Conservation (phyloP, 441 rosid species). For the Omphalea diandra region DNA sequence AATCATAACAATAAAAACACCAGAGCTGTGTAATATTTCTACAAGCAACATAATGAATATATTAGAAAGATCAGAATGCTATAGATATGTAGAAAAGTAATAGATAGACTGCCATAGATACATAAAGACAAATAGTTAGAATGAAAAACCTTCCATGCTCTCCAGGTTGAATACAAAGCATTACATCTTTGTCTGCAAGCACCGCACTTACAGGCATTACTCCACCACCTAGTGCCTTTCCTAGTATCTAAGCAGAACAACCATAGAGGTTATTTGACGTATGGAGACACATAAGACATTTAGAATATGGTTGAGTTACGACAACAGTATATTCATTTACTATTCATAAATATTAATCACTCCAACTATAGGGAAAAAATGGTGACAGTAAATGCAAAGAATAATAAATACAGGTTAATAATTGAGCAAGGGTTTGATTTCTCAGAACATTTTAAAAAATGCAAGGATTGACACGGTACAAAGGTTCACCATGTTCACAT, state of each 20-base stretch:
- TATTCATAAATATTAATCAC: not conserved
- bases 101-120: not conserved
- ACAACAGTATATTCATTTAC: not conserved
- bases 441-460: too few species aligned
- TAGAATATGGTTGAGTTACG: not conserved
- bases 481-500: not conserved
- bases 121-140: not conserved
- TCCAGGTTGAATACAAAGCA: constrained; percentile 95
- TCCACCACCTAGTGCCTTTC: constrained; percentile 99
- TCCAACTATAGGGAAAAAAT: not conserved
- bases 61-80: constrained; percentile 7
- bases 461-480: too few species aligned
- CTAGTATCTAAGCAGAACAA: constrained; percentile 55
- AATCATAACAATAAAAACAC: constrained; percentile 23
- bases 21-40: constrained; percentile 9
- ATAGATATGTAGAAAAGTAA: not conserved
- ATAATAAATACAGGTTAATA: not conserved
- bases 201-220: constrained; percentile 95
- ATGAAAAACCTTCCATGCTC: constrained; percentile 85
- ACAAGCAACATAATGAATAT: constrained; percentile 7
- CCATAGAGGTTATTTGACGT: not conserved
- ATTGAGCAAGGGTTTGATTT: not conserved
- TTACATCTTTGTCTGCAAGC: constrained; percentile 80
- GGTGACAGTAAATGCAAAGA: not conserved
- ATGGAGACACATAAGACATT: constrained; percentile 10